Evolutionary conservation across 805 yeast species (phyloP).

Genomic region (Candida yuanshanica): DNA sequence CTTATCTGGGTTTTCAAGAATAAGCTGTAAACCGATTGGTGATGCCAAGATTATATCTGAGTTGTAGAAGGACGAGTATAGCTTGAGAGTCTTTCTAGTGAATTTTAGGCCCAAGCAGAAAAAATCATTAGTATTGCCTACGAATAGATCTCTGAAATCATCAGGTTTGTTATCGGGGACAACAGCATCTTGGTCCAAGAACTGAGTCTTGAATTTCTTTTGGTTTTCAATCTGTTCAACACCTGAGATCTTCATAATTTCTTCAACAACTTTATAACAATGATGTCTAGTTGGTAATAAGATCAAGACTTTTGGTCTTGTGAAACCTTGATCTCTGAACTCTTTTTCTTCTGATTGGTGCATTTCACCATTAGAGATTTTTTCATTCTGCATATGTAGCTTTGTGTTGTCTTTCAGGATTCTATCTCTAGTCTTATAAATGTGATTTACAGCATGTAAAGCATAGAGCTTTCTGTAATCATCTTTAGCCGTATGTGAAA

Average conservation of each 20-base stretch:
- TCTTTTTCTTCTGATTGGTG: slow-evolving; percentile 48
- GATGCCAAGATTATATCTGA: slow-evolving; percentile 88
- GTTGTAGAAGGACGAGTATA: slow-evolving; percentile 77
- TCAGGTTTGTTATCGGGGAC: slow-evolving; percentile 59
- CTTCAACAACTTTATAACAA: slow-evolving; percentile 63
- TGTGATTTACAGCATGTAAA: slow-evolving; percentile 75
- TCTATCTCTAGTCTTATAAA: slow-evolving; percentile 82
- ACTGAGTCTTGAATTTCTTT: slow-evolving; percentile 68
- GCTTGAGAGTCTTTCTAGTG: slow-evolving; percentile 79
- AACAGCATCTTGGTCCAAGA: slow-evolving; percentile 42
- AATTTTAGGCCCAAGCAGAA: slow-evolving; percentile 88
- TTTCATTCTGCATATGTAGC: slow-evolving; percentile 37
- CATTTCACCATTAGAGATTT: slow-evolving; percentile 28
- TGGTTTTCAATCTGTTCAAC: slow-evolving; percentile 75
- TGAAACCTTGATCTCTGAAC: slow-evolving; percentile 89
- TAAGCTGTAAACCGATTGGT: slow-evolving; percentile 81
- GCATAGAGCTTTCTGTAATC: slow-evolving; percentile 58
- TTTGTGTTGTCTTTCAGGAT: slow-evolving; percentile 71
- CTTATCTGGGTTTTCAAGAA: slow-evolving; percentile 59
- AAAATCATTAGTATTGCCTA: slow-evolving; percentile 88
- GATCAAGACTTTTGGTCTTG: slow-evolving; percentile 83
- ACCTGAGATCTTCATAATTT: slow-evolving; percentile 57
- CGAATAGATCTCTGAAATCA: slow-evolving; percentile 73
- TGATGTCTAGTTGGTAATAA: slow-evolving; percentile 79
- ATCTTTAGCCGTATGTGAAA: slow-evolving; percentile 41